Conservation (phyloP, 345 rosid species). For the Corymbia maculata region DNA sequence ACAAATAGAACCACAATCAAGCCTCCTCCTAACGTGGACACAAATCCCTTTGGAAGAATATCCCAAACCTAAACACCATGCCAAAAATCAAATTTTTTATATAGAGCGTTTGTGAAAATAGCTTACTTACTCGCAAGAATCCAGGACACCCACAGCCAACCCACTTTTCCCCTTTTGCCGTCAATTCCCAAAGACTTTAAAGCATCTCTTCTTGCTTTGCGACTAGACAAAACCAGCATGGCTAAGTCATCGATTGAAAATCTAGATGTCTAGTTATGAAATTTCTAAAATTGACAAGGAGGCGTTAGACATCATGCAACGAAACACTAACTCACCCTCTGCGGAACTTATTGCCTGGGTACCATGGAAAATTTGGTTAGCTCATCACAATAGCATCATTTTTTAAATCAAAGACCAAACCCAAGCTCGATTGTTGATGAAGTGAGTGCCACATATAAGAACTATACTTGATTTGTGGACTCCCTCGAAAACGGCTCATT, state of each 20-base stretch:
- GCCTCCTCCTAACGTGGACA: neutral
- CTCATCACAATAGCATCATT: neutral
- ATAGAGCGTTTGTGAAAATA: fast-evolving
- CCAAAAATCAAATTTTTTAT: neutral
- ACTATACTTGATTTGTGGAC: neutral
- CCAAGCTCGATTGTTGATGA: fast-evolving
- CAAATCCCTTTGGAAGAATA: neutral
- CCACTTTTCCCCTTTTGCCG: neutral
- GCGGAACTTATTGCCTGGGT: neutral
- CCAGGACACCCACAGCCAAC: fast-evolving
- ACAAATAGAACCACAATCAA: neutral
- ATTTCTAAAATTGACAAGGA: too few relatives aligned
- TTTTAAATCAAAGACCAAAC: too few relatives aligned
- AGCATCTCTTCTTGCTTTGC: neutral
- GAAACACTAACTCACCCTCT: neutral
- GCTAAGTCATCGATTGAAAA: neutral
- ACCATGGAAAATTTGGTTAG: fast-evolving
- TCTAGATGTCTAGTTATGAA: neutral
- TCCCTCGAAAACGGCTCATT: fast-evolving
- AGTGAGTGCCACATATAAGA: fast-evolving
- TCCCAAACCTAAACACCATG: fast-evolving
- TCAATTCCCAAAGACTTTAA: too few relatives aligned
- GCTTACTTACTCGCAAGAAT: fast-evolving
- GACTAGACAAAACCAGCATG: neutral
- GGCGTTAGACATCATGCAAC: neutral